phyloP scores from a whole-genome alignment of 106 monocot genomes.

The Hemerocallis citrina region DNA sequence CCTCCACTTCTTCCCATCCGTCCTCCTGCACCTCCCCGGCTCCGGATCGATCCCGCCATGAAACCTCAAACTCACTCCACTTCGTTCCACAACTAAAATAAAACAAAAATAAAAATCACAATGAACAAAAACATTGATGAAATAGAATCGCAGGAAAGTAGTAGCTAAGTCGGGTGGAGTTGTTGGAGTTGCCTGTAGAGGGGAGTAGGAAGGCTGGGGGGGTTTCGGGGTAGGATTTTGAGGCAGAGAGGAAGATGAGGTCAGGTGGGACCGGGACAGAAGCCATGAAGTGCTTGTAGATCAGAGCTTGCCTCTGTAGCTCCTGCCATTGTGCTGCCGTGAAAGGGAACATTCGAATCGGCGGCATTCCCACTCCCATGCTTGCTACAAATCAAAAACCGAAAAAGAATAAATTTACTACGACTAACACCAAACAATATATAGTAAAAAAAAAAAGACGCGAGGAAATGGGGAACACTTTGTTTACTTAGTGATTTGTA shows the following conservation, averaged over 20 bases:
- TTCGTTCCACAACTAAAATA: background rate
- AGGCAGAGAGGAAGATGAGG: slow-evolving; percentile 43
- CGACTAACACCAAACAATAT: too few relatives aligned
- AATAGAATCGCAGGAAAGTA: background rate
- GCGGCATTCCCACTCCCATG: slow-evolving; percentile 4
- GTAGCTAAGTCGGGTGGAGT: background rate
- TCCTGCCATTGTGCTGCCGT: slow-evolving; percentile 73
- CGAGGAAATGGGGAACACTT: too few relatives aligned
- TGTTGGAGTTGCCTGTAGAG: background rate
- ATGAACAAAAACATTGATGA: background rate
- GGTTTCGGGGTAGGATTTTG: slow-evolving; percentile 22
- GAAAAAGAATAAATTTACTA: too few relatives aligned
- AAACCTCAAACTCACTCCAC: slow-evolving; percentile 6
- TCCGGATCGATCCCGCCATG: slow-evolving; percentile 22
- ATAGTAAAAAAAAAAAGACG: too few relatives aligned
- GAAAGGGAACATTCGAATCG: slow-evolving; percentile 39
- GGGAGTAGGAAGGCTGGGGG: background rate
- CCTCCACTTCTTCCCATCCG: slow-evolving; percentile 79
- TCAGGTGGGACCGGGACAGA: slow-evolving; percentile 68
- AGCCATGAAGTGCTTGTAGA: slow-evolving; percentile 65
- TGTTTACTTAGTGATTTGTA: too few relatives aligned
- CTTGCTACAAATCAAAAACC: too few relatives aligned
- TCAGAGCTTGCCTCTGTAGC: slow-evolving; percentile 73
- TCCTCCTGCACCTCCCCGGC: slow-evolving; percentile 62
- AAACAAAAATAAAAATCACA: background rate